Percentiles rank a stretch among this genome's conserved stretches.
phyloP scores from a whole-genome alignment of 2,329 filamentous ascomycete genomes.

The Cladosporium austrohemisphaericum region DNA sequence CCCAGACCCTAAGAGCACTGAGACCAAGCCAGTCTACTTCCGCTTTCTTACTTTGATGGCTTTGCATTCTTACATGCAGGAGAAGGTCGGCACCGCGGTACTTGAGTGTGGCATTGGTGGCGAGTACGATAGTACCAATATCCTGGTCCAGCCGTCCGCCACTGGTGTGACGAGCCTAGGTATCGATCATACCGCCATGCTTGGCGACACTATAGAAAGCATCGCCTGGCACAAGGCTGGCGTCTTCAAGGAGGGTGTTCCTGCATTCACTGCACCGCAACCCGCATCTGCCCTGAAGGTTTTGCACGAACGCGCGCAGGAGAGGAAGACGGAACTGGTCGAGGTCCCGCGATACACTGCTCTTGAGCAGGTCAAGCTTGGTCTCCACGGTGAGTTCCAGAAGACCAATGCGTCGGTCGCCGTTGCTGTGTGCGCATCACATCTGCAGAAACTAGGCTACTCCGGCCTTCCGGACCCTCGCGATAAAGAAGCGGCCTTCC shows the following conservation, averaged over 20 bases:
- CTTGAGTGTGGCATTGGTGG: constrained; percentile 94
- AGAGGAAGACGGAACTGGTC: constrained; percentile 47
- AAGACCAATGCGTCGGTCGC: constrained; percentile 61
- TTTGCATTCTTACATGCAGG: constrained; percentile 73
- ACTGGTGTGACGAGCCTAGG: constrained; percentile 75
- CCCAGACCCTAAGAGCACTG: constrained; percentile 46
- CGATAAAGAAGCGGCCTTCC: constrained; percentile 45
- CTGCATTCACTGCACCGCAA: constrained; percentile 62
- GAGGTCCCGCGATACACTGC: constrained; percentile 49
- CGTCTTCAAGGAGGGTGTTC: constrained; percentile 68
- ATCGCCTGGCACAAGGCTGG: constrained; percentile 94
- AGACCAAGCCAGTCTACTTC: constrained; percentile 84
- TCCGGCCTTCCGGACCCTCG: constrained; percentile 39
- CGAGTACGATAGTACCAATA: constrained; percentile 88
- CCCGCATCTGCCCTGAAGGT: constrained; percentile 53
- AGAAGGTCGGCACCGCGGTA: constrained; percentile 73
- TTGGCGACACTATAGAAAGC: constrained; percentile 72
- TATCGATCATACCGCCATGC: constrained; percentile 77
- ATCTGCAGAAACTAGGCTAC: constrained; percentile 49
- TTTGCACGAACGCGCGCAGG: constrained; percentile 52
- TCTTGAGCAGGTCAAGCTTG: constrained; percentile 49
- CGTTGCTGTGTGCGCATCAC: constrained; percentile 56
- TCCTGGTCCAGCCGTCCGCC: constrained; percentile 67
- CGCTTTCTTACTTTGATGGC: constrained; percentile 86
- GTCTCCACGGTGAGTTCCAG: constrained; percentile 60